A percentile compares a stretch with the other conserved stretches of the same genome.
phyloP scores from a whole-genome alignment of 441 rosid species.

The Erodium trifolium region DNA sequence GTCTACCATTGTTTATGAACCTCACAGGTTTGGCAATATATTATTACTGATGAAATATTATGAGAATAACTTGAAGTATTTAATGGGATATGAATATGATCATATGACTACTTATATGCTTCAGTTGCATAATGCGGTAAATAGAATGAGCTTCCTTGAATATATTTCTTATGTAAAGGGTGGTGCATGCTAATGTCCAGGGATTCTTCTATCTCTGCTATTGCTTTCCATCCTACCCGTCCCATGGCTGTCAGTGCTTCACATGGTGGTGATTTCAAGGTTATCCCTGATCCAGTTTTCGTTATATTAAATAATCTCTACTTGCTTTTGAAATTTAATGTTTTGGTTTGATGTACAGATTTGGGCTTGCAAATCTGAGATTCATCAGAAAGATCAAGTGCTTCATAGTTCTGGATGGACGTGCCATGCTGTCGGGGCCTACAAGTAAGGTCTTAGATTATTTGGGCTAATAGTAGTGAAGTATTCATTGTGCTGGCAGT shows the following conservation, averaged over 20 bases:
- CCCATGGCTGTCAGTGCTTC: constrained; percentile 79
- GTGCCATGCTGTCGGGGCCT: constrained; percentile 88
- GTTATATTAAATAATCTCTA: not conserved
- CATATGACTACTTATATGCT: not conserved
- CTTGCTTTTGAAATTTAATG: constrained; percentile 9
- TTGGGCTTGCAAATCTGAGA: constrained; percentile 58
- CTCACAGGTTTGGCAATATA: constrained; percentile 56
- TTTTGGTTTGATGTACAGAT: constrained; percentile 33
- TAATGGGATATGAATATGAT: not conserved
- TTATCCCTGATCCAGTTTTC: constrained; percentile 23
- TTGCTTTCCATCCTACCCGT: constrained; percentile 67
- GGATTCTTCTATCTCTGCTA: constrained; percentile 69
- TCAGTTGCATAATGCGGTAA: not conserved
- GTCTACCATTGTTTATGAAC: constrained; percentile 83
- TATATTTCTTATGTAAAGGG: not conserved
- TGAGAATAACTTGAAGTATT: not conserved
- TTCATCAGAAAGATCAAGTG: constrained; percentile 30
- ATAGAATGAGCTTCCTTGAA: not conserved
- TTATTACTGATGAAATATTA: constrained; percentile 7
- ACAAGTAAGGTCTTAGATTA: constrained; percentile 47
- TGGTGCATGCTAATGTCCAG: constrained; percentile 28
- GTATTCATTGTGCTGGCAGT: not conserved
- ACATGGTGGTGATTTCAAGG: constrained; percentile 92
- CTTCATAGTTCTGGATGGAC: constrained; percentile 59
- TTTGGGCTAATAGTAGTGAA: not conserved